A percentile compares a stretch with the other conserved stretches of the same genome.
Evolutionary conservation across 331 rosid species (phyloP).

Genomic region (Malus hybrid): DNA sequence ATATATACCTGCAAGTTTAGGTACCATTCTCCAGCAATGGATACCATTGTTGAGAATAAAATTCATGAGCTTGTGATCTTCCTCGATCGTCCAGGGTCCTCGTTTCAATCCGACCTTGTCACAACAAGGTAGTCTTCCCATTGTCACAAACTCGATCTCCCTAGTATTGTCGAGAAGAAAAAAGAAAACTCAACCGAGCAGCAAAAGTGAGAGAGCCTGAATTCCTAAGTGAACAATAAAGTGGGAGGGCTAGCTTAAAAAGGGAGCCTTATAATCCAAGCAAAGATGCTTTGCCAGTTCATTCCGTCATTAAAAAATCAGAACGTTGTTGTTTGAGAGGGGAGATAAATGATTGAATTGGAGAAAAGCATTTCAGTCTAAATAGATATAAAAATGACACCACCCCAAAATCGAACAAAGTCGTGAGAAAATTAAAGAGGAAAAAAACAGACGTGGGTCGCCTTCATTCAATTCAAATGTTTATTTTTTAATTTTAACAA

Average conservation of each 20-base stretch:
- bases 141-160: slow-evolving; percentile 10
- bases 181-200: slow-evolving; percentile 1
- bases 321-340: slow-evolving; percentile 47
- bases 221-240: slow-evolving; percentile 18
- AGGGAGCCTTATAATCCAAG: slow-evolving; percentile 37
- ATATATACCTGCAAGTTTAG: slow-evolving; percentile 59
- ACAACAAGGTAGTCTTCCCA: slow-evolving; percentile 97
- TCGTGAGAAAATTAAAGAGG: background rate
- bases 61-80: slow-evolving; percentile 82
- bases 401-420: slow-evolving; percentile 17
- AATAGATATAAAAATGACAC: slow-evolving; percentile 33
- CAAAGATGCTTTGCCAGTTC: slow-evolving; percentile 95
- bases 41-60: slow-evolving; percentile 94
- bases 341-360: slow-evolving; percentile 75
- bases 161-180: background rate
- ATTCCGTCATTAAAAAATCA: slow-evolving; percentile 37
- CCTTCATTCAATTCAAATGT: slow-evolving; percentile 34
- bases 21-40: slow-evolving; percentile 93
- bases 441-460: slow-evolving; percentile 37
- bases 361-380: slow-evolving; percentile 18
- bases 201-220: background rate
- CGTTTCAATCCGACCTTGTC: slow-evolving; percentile 86
- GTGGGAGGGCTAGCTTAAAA: slow-evolving; percentile 26
- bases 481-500: slow-evolving; percentile 12
- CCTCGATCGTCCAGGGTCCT: slow-evolving; percentile 98